Base-by-base conservation (phyloP, 495 filamentous ascomycete genomes). In the Aspergillus diversus region DNA sequence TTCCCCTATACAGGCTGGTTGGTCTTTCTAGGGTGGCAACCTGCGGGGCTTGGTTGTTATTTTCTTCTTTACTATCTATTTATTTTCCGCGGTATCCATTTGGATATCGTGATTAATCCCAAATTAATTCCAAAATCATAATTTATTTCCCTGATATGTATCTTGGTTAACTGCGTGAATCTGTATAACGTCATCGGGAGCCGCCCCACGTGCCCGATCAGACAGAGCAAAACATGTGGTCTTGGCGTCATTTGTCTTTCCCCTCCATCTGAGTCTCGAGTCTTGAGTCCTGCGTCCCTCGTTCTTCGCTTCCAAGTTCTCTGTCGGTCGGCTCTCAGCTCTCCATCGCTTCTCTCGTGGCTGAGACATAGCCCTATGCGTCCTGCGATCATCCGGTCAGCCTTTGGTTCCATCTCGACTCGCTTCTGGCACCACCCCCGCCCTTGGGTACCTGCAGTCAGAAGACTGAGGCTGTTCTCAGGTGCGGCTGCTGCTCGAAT, bases 131-230 rank as follows among this genome's bases (percentile, higher is more conserved):
- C 21, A 27, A 27, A 27, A 27, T 27, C 21, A 27, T 27, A 27
- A 27, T 27, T 27, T 27, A 27, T 27, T 27, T 27, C 21, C 21
- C 2, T 27, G 21, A 27, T 27, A 27, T 27, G 2, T 27, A 27
- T 27, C 21, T 27, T 27, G 2, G 21, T 27, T 27, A 27, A 27
- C 21, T 27, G 21, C 21, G 21, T 27, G 52, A 32, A 39, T 13
- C 16, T 12, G 47, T 31, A 48, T 35, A 65, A 70, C 70, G 70
- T 71, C 71, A 71, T 73, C 65, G 64, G 59, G 48, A 16, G 11
- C 31, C n/a, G 61, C 71, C 67, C 69, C 67, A 70, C 68, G 68
- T 67, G 68, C 68, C 67, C 60, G 33, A 63, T 70, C 67, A 66
- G 56, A 58, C 49, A 54, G 54, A 51, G 33, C 52, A 39, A 62